Evolutionary conservation across 2,329 filamentous ascomycete species (phyloP).

Genomic region (Colletotrichum paranaense): DNA sequence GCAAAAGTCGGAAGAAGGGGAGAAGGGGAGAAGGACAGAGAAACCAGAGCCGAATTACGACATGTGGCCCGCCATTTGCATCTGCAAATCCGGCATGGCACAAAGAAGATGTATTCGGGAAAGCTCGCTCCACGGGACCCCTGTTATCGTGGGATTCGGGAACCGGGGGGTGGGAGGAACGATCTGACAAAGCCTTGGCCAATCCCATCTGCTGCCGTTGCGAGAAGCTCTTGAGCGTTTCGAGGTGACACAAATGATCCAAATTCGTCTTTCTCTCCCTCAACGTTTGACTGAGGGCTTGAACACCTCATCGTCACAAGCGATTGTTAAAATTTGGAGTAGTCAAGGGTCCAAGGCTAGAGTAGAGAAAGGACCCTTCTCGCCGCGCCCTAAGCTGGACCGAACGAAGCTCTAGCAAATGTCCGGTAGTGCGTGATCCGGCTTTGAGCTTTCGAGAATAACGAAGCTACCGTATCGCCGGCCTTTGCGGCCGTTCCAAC

Average conservation of each 20-base stretch:
- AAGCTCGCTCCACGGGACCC: background rate
- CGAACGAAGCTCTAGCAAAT: background rate
- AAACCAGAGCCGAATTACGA: background rate
- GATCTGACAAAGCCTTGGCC: background rate
- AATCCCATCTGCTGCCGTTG: background rate
- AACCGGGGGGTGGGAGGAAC: background rate
- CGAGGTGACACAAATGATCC: background rate
- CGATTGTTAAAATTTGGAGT: background rate
- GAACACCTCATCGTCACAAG: background rate
- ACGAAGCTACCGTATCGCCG: background rate
- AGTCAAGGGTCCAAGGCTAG: background rate
- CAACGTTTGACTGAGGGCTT: background rate
- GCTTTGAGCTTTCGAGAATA: no score
- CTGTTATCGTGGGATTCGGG: background rate
- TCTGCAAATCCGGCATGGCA: constrained; percentile 5
- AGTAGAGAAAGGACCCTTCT: background rate
- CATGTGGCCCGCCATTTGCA: constrained; percentile 5
- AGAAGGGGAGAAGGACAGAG: background rate
- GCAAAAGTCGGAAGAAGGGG: constrained; percentile 10
- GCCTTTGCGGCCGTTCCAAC: background rate
- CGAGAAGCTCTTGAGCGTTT: background rate
- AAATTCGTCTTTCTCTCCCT: background rate
- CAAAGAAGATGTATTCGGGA: background rate
- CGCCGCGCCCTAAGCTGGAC: background rate
- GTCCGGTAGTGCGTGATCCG: background rate